These are phyloP conservation scores for Xerocomellus dryophilus DNA, from an alignment of 768 basidiomycete species.

Conservation along the genomic window DNA sequence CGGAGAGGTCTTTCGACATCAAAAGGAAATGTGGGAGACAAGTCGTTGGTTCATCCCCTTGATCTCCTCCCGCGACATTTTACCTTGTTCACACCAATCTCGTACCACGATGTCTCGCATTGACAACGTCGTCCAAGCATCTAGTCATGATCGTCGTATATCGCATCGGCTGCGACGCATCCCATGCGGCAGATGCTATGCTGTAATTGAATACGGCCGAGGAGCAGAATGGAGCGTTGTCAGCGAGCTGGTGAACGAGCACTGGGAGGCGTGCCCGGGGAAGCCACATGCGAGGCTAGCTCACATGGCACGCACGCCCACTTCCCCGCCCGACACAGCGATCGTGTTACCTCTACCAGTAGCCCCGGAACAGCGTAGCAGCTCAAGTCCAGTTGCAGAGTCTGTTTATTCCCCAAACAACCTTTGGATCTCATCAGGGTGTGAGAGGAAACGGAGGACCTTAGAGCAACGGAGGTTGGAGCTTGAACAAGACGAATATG, in stretches of 20 bases:
- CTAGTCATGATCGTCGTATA: slow-evolving; percentile 10
- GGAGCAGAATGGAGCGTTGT: slow-evolving; percentile 27
- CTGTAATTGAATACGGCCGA: slow-evolving; percentile 26
- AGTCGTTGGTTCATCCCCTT: slow-evolving; percentile 3
- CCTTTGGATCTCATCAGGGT: slow-evolving; percentile 17
- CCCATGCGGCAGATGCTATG: slow-evolving; percentile 29
- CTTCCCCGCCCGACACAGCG: slow-evolving; percentile 11
- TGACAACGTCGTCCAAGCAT: slow-evolving; percentile 6
- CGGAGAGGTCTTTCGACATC: slow-evolving; percentile 17
- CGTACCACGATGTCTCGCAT: slow-evolving; percentile 19
- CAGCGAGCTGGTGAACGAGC: slow-evolving; percentile 26
- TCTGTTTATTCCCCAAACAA: not conserved
- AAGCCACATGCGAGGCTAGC: slow-evolving; percentile 16
- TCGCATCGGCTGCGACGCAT: slow-evolving; percentile 11
- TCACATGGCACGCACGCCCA: slow-evolving; percentile 11
- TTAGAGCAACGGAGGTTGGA: slow-evolving; percentile 25
- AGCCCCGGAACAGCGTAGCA: not conserved
- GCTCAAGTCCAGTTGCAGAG: not conserved
- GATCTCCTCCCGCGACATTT: slow-evolving; percentile 1
- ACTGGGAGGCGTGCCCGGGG: slow-evolving; percentile 27
- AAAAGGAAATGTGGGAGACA: slow-evolving; percentile 20
- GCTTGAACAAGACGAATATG: slow-evolving; percentile 31
- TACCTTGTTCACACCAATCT: slow-evolving; percentile 11
- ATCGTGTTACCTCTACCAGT: slow-evolving; percentile 8
- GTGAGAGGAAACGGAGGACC: slow-evolving; percentile 29